phyloP scores from a whole-genome alignment of 1,139 yeast genomes.

The Yamadazyma triangularis region DNA sequence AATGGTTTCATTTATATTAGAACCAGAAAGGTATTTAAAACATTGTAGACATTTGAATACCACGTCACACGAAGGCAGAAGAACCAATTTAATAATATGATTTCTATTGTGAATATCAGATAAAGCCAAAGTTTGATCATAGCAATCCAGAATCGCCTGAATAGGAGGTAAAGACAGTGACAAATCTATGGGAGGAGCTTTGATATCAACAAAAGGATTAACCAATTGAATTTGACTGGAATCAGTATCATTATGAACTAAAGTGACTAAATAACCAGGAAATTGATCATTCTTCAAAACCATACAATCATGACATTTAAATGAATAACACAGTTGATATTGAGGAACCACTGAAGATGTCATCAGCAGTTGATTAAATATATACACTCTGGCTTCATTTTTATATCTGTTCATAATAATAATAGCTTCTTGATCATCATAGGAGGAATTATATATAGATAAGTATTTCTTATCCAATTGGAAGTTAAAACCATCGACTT shows the following conservation, averaged over 20 bases:
- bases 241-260: constrained; percentile 29
- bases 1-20: constrained; percentile 52
- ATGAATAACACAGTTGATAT: constrained; percentile 27
- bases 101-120: constrained; percentile 19
- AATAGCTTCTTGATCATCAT: constrained; percentile 57
- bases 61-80: constrained; percentile 44
- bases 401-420: constrained; percentile 35
- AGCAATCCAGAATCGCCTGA: constrained; percentile 20
- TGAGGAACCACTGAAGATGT: constrained; percentile 30
- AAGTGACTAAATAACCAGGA: constrained; percentile 40
- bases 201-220: constrained; percentile 62
- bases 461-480: constrained; percentile 27
- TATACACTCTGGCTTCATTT: constrained; percentile 43
- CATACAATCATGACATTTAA: constrained; percentile 40
- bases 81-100: constrained; percentile 29
- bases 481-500: constrained; percentile 44
- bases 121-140: constrained; percentile 26
- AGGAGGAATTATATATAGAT: constrained; percentile 40
- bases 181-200: constrained; percentile 31
- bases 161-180: constrained; percentile 15
- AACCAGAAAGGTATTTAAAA: constrained; percentile 53
- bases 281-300: constrained; percentile 29
- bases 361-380: constrained; percentile 44
- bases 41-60: constrained; percentile 43
- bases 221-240: constrained; percentile 40